These are phyloP conservation scores for Didymella keratinophila DNA, from an alignment of 2,329 filamentous ascomycete genomes.

Conservation along the genomic window DNA sequence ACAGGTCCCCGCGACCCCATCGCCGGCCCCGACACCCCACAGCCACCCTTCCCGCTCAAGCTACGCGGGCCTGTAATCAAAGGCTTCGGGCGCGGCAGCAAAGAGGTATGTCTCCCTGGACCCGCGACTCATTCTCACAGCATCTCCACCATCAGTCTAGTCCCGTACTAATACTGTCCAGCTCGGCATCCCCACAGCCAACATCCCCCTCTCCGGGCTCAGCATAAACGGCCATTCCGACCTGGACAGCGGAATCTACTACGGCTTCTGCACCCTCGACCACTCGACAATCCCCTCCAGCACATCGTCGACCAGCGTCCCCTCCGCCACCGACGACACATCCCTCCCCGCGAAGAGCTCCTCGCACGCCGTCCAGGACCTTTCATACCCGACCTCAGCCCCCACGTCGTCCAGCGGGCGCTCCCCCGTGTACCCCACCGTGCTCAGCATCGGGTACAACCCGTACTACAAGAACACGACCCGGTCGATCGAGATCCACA, in stretches of 20 bases:
- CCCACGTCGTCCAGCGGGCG: slow-evolving; percentile 22
- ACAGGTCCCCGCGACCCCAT: slow-evolving; percentile 55
- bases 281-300: slow-evolving; percentile 48
- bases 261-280: slow-evolving; percentile 83
- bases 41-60: slow-evolving; percentile 79
- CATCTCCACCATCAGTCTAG: too few relatives aligned
- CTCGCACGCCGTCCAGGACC: slow-evolving; percentile 40
- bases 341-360: slow-evolving; percentile 30
- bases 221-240: slow-evolving; percentile 70
- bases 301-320: slow-evolving; percentile 43
- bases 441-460: slow-evolving; percentile 75
- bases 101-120: too few relatives aligned
- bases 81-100: slow-evolving; percentile 92
- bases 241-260: slow-evolving; percentile 85
- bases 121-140: too few relatives aligned
- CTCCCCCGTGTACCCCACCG: slow-evolving; percentile 39
- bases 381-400: slow-evolving; percentile 24
- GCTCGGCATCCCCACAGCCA: slow-evolving; percentile 96
- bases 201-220: slow-evolving; percentile 74
- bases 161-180: slow-evolving; percentile 47
- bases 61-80: slow-evolving; percentile 89
- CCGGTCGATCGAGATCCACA: slow-evolving; percentile 87
- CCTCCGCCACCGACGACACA: slow-evolving; percentile 24
- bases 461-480: slow-evolving; percentile 95
- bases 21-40: slow-evolving; percentile 75